Evolutionary conservation across 169 alveolate genomes (phyloP), one percentile per base, ranked within the genome.

Genomic region (Plasmodium berghei): DNA sequence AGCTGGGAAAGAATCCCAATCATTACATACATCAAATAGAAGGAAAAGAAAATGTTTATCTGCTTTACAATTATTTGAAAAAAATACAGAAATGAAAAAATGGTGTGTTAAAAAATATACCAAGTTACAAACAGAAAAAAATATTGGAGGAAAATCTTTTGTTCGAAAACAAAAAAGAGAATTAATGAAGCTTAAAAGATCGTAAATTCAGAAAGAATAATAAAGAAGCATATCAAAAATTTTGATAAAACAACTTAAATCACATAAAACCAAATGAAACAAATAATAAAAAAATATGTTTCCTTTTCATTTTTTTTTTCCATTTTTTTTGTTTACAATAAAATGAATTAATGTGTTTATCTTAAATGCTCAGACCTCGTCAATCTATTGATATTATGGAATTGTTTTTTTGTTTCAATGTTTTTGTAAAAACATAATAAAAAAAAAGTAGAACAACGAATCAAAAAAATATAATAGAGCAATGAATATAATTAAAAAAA

Each of bases 41-140:
- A 71, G 91, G 24, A 56, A 69, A 46, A 86, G 70, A 55, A 86
- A 59, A 34, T 59, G 64, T 28, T 63, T 71, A 54, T 86, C 91
- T 9, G 64, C 87, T 10, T 24, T 86, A n/a, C 86, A 69, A n/a
- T 52, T 61, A 34, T 71, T 86, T 22, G 91, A 86, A 63, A 86
- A 45, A 22, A 46, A 86, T 56, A 26, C 56, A 5, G 72, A 54
- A 18, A 56, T 86, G 67, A 86, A 86, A 62, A 28, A 86, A 12
- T 86, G 91, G 91, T 86, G 91, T 52, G 28, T 86, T 20, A 70
- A 86, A 54, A 86, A 73, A 66, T 86, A 86, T 55, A 86, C 91
- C 22, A 69, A 86, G 54, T 59, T 86, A 26, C 91, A 86, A 67
- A 61, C 20, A n/a, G 70, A 86, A 59, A 86, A 86, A 63, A 86